Conservation (phyloP, 495 filamentous ascomycete genomes). For the Aspergillus ostianus region DNA sequence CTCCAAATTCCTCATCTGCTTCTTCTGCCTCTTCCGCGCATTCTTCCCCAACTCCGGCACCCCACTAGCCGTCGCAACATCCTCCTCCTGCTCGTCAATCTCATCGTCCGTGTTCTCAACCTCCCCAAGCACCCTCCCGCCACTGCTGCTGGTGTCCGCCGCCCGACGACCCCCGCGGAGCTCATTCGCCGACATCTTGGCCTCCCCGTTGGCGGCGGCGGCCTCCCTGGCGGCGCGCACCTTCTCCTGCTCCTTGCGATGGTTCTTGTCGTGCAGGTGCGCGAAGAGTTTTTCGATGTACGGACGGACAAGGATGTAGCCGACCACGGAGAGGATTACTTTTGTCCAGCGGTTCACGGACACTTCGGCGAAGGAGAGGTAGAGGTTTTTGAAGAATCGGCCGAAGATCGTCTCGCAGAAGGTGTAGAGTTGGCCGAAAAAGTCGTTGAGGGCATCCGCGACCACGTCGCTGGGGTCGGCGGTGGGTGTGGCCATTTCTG, state of each 20-base stretch:
- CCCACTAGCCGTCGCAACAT: conserved; percentile 42
- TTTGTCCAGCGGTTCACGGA: conserved; percentile 58
- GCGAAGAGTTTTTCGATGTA: conserved; percentile 56
- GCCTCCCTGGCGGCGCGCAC: conserved; percentile 40
- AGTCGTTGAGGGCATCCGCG: conserved; percentile 34
- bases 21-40: conserved; percentile 62
- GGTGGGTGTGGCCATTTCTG: conserved; percentile 24
- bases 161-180: conserved; percentile 50
- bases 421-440: conserved; percentile 35
- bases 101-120: conserved; percentile 50
- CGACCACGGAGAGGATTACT: conserved; percentile 57
- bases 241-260: conserved; percentile 50
- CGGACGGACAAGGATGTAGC: conserved; percentile 64
- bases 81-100: conserved; percentile 60
- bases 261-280: conserved; percentile 56
- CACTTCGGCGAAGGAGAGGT: conserved; percentile 53
- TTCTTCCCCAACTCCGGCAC: conserved; percentile 50
- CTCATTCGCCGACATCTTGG: conserved; percentile 59
- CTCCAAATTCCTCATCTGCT: conserved; percentile 49
- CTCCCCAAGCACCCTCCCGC: conserved; percentile 44
- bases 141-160: conserved; percentile 18
- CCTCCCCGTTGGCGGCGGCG: conserved; percentile 10
- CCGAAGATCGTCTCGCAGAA: conserved; percentile 23
- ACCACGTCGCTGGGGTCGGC: conserved; percentile 26
- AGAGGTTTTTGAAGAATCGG: conserved; percentile 54